Base-by-base conservation (phyloP, 2,329 filamentous ascomycete genomes). In the Fusarium dlaminii region DNA sequence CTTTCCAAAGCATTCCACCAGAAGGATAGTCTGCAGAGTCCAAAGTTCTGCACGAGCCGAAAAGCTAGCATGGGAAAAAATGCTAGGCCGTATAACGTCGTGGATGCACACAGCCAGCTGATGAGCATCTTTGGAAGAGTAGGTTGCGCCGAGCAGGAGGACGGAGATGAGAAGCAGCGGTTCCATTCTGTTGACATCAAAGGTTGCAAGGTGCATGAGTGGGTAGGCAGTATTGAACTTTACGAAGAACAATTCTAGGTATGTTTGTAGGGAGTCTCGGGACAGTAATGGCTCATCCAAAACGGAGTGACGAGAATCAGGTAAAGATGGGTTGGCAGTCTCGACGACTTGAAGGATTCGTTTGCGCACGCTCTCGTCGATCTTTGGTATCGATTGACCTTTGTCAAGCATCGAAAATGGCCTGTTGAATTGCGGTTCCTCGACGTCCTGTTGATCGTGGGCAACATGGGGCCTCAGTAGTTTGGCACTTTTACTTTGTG, bases 1-100 rank as follows among this genome's bases (percentile, higher is more conserved):
- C 77, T 91, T 91, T 6, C 90, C 90, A 63, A 91, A 91, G 71
- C 90, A 91, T 70, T 91, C 90, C 1, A 91, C 89, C 1, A 92
- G 80, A 14, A 92, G 79, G 39, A 91, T 90, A 0, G 88, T 88
- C 68, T 91, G 89, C 1, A 91, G 73, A 0, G 90, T 86, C 90
- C 89, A 91, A 0, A 91, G 81, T 29, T 89, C 85, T 1, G 90
- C 89, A n/a, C 86, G 85, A 0, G 89, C 83, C 2, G 85, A 89
- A 76, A 91, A 92, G 20, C 58, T 61, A 20, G 58, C 58, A n/a
- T 61, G 58, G 6, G 58, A 54, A 18, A 61, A 61, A 6, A 61
- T 61, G 29, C 58, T 61, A 3, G 58, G 58, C 9, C 58, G 29
- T 22, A 61, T 61, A 5, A 61, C 58, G 7, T 61, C 58, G 29